phyloP scores from a whole-genome alignment of 495 filamentous ascomycete genomes.

The Hypoxylon trugodes region DNA sequence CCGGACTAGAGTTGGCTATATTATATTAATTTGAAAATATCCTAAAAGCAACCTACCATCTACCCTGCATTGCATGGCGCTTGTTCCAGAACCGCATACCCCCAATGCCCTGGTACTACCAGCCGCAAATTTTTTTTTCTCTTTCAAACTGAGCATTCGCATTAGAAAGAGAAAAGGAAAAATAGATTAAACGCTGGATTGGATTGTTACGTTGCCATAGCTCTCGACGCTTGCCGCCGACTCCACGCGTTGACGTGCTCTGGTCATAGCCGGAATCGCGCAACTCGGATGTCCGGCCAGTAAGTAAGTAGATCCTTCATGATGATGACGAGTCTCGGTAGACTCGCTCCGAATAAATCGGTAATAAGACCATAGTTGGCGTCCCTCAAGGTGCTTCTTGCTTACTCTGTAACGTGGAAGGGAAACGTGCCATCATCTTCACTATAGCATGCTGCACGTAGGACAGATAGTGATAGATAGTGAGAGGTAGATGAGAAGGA shows the following conservation, averaged over 20 bases:
- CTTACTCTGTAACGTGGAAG: constrained; percentile 19
- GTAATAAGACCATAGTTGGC: constrained; percentile 2
- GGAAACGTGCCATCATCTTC: constrained; percentile 26
- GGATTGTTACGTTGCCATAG: constrained; percentile 41
- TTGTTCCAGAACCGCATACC: constrained; percentile 22
- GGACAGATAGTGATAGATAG: background rate
- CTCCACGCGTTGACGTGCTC: constrained; percentile 29
- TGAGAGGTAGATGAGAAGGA: background rate
- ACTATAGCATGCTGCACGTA: background rate
- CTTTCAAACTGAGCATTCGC: background rate
- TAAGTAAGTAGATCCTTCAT: constrained; percentile 26
- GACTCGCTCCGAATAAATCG: constrained; percentile 18
- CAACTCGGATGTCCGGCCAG: constrained; percentile 11
- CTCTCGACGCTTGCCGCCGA: constrained; percentile 40
- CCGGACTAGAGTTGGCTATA: constrained; percentile 30
- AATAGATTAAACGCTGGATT: constrained; percentile 44
- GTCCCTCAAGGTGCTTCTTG: constrained; percentile 4
- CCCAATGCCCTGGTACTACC: constrained; percentile 1
- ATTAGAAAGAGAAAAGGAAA: constrained; percentile 11
- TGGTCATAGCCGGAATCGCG: constrained; percentile 31
- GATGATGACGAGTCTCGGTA: constrained; percentile 39
- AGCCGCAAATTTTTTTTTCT: constrained; percentile 25
- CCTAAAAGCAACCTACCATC: constrained; percentile 46
- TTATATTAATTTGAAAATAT: constrained; percentile 43
- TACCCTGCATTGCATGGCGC: constrained; percentile 39